Base-by-base conservation (phyloP, 768 basidiomycete genomes). In the Mycena galopus region DNA sequence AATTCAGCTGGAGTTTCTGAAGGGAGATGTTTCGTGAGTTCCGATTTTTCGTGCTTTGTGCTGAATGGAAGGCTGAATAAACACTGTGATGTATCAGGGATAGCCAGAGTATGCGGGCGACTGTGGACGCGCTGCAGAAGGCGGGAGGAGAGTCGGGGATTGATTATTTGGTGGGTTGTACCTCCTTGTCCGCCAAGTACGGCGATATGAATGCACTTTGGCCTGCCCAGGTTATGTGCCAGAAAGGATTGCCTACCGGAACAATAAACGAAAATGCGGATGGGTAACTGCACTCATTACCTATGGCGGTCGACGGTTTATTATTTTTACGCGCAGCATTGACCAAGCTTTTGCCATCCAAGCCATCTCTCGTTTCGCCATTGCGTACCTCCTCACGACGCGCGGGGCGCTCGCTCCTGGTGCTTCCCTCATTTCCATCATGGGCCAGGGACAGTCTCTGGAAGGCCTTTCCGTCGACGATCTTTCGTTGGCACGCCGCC, bases 11-110 rank as follows among this genome's bases (percentile, higher is more conserved):
- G 67, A 69, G 29, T 69, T 69, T 25, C 51, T 69, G 4, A 42
- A 69, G 19, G 67, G 67, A 9, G 59, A 69, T 29, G 27, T 69
- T 10, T 37, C 35, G 67, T 69, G 50, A 9, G 67, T 69, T 1
- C 14, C 14, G 35, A 6, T 35, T 32, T 25, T 4, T 29, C 32
- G 23, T 30, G 21, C 5, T 3, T 1, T 51, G 21, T 32, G 12
- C n/a, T n/a, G n/a, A n/a, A n/a, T 51, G 25, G 23, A 17, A 55
- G 14, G 47, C 30, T 32, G 7, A 35, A 4, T n/a, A 25, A 0
- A 32, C 0, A 30, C n/a, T 19, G 3, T 5, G 35, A 17, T 23
- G 21, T 33, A 32, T 29, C 9, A 61, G 58, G 11, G 67, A 69
- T 27, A 53, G 32, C 33, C 16, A 56, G 9, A 25, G 59, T 61